Evolutionary conservation across 139 green algal genomes (phyloP).

Genomic region (Nannochloris sp.): DNA sequence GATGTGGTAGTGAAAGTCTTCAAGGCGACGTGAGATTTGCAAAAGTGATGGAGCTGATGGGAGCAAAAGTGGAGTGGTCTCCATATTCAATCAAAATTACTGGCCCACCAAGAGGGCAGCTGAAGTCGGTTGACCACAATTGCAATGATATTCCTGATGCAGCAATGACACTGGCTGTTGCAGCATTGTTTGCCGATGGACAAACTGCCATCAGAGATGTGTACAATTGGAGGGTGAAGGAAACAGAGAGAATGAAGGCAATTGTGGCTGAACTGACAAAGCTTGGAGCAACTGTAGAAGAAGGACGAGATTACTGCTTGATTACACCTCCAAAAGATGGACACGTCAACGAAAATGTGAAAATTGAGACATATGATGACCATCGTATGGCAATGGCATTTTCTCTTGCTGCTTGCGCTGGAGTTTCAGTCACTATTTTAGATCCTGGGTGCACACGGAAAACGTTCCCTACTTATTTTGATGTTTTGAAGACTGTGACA

Average conservation of each 20-base stretch:
- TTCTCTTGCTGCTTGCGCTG: slow-evolving; percentile 62
- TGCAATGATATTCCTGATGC: slow-evolving; percentile 99
- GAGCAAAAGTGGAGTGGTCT: slow-evolving; percentile 81
- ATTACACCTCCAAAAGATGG: slow-evolving; percentile 73
- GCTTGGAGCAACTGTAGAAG: slow-evolving; percentile 77
- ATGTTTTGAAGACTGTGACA: slow-evolving; percentile 62
- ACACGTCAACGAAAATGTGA: slow-evolving; percentile 16
- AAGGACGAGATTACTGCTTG: slow-evolving; percentile 89
- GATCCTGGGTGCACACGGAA: slow-evolving; percentile 87
- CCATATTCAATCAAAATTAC: slow-evolving; percentile 90
- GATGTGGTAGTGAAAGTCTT: slow-evolving; percentile 86
- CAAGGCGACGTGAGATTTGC: slow-evolving; percentile 93
- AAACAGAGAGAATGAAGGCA: slow-evolving; percentile 97
- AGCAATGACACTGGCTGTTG: slow-evolving; percentile 96
- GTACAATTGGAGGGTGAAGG: slow-evolving; percentile 97
- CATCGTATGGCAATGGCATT: slow-evolving; percentile 97
- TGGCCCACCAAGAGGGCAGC: slow-evolving; percentile 37
- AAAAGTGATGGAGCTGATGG: slow-evolving; percentile 94
- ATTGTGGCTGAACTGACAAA: slow-evolving; percentile 92
- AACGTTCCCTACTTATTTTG: slow-evolving; percentile 90
- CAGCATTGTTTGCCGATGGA: slow-evolving; percentile 86
- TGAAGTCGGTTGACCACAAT: slow-evolving; percentile 91
- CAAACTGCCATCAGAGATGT: slow-evolving; percentile 85
- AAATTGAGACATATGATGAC: slow-evolving; percentile 92
- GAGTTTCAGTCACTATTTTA: slow-evolving; percentile 69